Evolutionary conservation across 495 filamentous ascomycete species (phyloP), one percentile per base, ranked within the genome.

Genomic region (Aspergillus sclerotioniger): DNA sequence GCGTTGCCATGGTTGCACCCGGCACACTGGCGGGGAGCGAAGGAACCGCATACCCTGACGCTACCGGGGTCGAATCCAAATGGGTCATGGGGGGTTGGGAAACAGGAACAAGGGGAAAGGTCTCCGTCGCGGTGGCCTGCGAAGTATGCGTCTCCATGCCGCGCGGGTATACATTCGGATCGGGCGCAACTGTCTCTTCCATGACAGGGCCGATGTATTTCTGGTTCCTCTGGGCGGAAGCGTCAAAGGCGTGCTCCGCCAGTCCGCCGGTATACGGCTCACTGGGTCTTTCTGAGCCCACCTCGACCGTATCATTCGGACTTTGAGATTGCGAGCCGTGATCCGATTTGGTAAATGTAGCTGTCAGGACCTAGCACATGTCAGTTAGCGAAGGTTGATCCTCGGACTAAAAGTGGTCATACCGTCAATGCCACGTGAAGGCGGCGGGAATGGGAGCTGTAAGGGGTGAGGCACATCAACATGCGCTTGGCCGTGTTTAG

Each of bases 371-470:
- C 55, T 58, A 33, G 12, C 0, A 39, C 15, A 8, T 16, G 6
- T 19, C 9, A 6, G 21, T 57, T 51, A 49, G 54, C 19, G 0
- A 17, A 32, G 12, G 5, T 25, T 25, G 2, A 25, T 15, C 15
- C 2, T n/a, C 3, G n/a, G n/a, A 1, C 15, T 6, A 19, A 6
- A 20, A n/a, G 8, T 32, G 13, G 16, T 2, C 8, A 20, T 58
- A 58, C 55, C 48, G 48, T 58, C n/a, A 58, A 45, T 29, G 25
- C 37, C 5, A 58, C 25, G 41, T 58, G 55, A 0, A 25, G 29
- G 15, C 55, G 55, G n/a, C 39, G 55, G 3, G 47, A 37, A 31
- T 39, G 47, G 16, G 37, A n/a, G 10, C 33, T 41, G 39, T 58
- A 58, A 10, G 55, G 55, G 10, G 33, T 21, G 25, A 58, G 55